Conservation (phyloP, 768 basidiomycete genomes). For the Coprinopsis sp. region DNA sequence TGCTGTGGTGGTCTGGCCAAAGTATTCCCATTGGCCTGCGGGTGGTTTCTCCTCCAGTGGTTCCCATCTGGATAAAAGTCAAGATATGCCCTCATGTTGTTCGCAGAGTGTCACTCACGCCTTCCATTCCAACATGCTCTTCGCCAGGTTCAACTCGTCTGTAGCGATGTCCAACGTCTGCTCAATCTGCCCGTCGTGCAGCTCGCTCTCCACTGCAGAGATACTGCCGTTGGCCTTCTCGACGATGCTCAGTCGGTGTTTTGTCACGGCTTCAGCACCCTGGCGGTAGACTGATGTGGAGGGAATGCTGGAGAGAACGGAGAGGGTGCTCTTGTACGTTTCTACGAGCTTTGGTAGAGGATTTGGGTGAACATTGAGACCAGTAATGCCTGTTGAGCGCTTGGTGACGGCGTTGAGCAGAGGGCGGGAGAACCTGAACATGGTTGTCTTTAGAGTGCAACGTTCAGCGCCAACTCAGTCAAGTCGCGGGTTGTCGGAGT, state of each 20-base stretch:
- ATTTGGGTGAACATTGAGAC: conserved; percentile 77
- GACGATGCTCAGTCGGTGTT: conserved; percentile 71
- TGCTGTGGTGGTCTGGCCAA: conserved; percentile 49
- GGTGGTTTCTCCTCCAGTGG: conserved; percentile 76
- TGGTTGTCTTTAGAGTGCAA: conserved; percentile 28
- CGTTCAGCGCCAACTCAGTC: conserved; percentile 6
- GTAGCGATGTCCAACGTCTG: conserved; percentile 76
- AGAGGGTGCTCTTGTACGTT: conserved; percentile 76
- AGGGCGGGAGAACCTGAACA: conserved; percentile 77
- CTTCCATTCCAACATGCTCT: conserved; percentile 93
- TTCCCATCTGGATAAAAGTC: conserved; percentile 66
- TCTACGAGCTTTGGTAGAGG: conserved; percentile 75
- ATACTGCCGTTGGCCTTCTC: conserved; percentile 66
- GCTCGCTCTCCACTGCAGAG: conserved; percentile 59
- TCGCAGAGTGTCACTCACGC: conserved; percentile 63
- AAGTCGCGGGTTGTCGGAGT: conserved; percentile 33
- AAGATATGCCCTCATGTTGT: not conserved
- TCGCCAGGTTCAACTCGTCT: conserved; percentile 72
- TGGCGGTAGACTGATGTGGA: conserved; percentile 84
- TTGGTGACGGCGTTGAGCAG: conserved; percentile 60
- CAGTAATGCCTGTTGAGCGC: conserved; percentile 80
- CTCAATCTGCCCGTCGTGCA: conserved; percentile 87
- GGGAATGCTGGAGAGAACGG: conserved; percentile 67
- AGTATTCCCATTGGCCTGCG: conserved; percentile 85
- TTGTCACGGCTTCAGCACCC: conserved; percentile 80